These are phyloP conservation scores for Tuber aestivum DNA, from an alignment of 495 filamentous ascomycete genomes.

Conservation along the genomic window DNA sequence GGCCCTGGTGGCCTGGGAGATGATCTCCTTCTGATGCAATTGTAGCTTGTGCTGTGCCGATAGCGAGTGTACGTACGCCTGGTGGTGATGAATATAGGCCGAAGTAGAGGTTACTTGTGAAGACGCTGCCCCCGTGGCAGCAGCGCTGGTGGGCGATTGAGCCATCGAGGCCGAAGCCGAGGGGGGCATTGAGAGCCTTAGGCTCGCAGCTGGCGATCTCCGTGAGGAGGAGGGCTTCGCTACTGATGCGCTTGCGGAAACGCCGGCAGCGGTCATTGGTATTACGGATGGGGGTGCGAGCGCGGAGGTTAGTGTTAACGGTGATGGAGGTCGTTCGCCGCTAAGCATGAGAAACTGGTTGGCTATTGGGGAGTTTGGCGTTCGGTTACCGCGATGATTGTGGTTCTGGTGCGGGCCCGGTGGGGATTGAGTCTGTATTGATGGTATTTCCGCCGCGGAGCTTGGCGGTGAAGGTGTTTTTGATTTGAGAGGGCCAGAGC, in stretches of 20 bases:
- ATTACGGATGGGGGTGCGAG: conserved; percentile 37
- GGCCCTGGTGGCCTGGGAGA: conserved; percentile 51
- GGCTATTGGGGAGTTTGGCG: conserved; percentile 9
- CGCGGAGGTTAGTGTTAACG: conserved; percentile 30
- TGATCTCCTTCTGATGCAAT: conserved; percentile 59
- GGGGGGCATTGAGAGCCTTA: conserved; percentile 36
- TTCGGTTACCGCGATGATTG: conserved; percentile 1
- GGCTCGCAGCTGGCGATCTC: conserved; percentile 22
- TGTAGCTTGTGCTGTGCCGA: conserved; percentile 46
- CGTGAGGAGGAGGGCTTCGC: conserved; percentile 22
- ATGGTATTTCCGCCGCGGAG: neutral
- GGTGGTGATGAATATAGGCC: conserved; percentile 20
- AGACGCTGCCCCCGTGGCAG: neutral
- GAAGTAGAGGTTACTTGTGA: conserved; percentile 15
- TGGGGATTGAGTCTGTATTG: conserved; percentile 13
- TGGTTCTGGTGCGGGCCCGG: neutral
- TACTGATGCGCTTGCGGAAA: conserved; percentile 20
- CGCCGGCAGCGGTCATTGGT: conserved; percentile 35
- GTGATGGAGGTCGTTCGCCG: conserved; percentile 30
- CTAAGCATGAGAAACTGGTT: conserved; percentile 26
- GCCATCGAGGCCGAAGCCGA: conserved; percentile 9
- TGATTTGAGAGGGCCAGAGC: conserved; percentile 10
- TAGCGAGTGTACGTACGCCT: conserved; percentile 36
- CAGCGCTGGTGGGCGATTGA: neutral
- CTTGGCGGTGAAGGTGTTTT: conserved; percentile 12